Conservation (phyloP, 2,329 filamentous ascomycete species). For the Stagonosporopsis chrysanthemi region DNA sequence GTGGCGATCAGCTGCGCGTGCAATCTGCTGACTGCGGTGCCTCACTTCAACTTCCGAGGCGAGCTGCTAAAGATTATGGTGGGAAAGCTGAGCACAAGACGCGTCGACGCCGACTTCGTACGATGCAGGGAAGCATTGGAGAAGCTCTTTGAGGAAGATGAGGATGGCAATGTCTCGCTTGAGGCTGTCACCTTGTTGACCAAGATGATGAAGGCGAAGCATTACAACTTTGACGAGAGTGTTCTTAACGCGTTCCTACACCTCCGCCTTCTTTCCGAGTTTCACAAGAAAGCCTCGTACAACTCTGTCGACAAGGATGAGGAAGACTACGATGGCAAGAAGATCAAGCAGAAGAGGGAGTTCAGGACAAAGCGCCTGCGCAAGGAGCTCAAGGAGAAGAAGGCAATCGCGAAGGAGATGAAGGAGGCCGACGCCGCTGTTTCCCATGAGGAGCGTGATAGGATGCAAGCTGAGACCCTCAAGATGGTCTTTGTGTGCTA, state of each 20-base stretch:
- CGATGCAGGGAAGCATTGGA: constrained; percentile 82
- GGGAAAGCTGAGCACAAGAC: constrained; percentile 77
- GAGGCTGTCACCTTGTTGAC: constrained; percentile 85
- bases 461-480: constrained; percentile 92
- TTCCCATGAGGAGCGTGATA: constrained; percentile 88
- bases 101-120: constrained; percentile 75
- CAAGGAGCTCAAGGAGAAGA: constrained; percentile 85
- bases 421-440: constrained; percentile 89
- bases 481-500: constrained; percentile 96
- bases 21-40: constrained; percentile 78
- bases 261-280: constrained; percentile 86
- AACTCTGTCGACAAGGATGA: constrained; percentile 73
- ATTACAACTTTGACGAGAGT: constrained; percentile 83
- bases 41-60: constrained; percentile 95
- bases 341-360: constrained; percentile 76
- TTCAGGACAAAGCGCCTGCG: constrained; percentile 89
- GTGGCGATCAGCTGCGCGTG: constrained; percentile 88
- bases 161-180: constrained; percentile 86
- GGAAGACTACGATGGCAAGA: constrained; percentile 61
- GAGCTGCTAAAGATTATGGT: constrained; percentile 89
- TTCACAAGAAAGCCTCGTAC: constrained; percentile 81
- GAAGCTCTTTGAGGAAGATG: constrained; percentile 82
- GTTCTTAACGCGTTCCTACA: constrained; percentile 91
- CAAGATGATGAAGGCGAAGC: constrained; percentile 92
- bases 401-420: constrained; percentile 91